Evolutionary conservation across 2,329 filamentous ascomycete genomes (phyloP).

Genomic region (Septoria petroselini): DNA sequence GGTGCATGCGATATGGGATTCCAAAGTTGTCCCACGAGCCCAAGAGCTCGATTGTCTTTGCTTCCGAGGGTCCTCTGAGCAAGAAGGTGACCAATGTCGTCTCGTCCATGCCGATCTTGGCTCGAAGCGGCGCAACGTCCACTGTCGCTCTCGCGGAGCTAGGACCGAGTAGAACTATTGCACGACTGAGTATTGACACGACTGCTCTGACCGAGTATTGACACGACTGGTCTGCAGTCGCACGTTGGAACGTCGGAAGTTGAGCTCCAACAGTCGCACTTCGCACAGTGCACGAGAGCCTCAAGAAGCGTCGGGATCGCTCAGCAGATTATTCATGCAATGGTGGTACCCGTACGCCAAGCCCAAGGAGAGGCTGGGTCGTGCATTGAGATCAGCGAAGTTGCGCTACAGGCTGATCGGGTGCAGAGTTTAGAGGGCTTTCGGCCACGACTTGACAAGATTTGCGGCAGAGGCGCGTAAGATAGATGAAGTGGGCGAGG

Average conservation of each 20-base stretch:
- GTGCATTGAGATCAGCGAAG: neutral
- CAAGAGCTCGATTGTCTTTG: conserved; percentile 71
- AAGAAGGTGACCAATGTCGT: conserved; percentile 41
- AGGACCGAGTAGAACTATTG: too few species aligned
- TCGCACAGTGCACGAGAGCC: neutral
- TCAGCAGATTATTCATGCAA: neutral
- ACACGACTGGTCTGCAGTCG: neutral
- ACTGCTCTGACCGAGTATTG: too few species aligned
- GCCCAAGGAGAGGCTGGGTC: neutral
- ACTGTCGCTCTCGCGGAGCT: neutral
- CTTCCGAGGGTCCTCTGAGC: conserved; percentile 47
- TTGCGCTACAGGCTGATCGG: neutral
- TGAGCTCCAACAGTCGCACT: neutral
- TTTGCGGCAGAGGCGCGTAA: neutral
- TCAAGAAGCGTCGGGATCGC: neutral
- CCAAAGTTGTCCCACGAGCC: conserved; percentile 96
- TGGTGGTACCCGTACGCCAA: neutral
- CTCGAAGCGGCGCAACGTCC: conserved; percentile 5
- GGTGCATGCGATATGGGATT: conserved; percentile 73
- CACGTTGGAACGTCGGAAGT: neutral
- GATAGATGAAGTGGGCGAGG: neutral
- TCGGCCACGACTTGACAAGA: neutral
- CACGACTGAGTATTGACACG: too few species aligned
- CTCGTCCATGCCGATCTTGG: conserved; percentile 34
- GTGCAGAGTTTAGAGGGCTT: neutral